phyloP scores from a whole-genome alignment of 345 rosid species.

The Eucalyptus albens region DNA sequence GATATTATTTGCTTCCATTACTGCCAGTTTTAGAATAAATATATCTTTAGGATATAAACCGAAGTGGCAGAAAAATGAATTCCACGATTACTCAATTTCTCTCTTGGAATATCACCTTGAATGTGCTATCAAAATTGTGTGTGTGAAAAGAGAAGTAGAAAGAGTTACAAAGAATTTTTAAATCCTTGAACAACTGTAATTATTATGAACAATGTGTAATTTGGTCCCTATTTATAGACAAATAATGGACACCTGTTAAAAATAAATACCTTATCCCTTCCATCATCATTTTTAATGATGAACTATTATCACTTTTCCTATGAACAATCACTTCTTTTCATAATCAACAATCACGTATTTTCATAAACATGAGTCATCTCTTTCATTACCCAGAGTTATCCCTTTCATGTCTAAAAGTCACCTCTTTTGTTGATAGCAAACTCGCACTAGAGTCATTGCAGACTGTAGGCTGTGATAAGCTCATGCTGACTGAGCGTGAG shows the following conservation, averaged over 20 bases:
- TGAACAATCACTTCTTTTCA: neutral
- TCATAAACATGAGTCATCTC: neutral
- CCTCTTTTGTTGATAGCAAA: neutral
- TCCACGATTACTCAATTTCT: neutral
- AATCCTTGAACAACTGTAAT: neutral
- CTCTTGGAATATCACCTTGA: neutral
- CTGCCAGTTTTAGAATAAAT: no score
- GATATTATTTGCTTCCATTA: no score
- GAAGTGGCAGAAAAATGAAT: neutral
- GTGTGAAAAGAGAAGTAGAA: neutral
- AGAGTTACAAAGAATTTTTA: no score
- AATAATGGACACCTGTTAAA: no score
- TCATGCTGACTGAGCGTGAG: neutral
- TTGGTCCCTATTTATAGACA: neutral
- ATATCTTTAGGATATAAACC: no score
- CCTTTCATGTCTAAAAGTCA: neutral
- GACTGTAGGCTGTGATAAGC: neutral
- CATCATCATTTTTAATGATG: no score
- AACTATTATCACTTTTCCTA: no score
- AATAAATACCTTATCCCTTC: neutral
- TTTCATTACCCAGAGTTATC: neutral
- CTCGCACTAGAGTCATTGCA: neutral
- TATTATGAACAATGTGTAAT: no score
- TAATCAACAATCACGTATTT: fast-evolving
- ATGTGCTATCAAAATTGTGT: neutral